Evolutionary conservation across 1,284 basidiomycete genomes (phyloP).

Genomic region (Quambalaria eucalypti): DNA sequence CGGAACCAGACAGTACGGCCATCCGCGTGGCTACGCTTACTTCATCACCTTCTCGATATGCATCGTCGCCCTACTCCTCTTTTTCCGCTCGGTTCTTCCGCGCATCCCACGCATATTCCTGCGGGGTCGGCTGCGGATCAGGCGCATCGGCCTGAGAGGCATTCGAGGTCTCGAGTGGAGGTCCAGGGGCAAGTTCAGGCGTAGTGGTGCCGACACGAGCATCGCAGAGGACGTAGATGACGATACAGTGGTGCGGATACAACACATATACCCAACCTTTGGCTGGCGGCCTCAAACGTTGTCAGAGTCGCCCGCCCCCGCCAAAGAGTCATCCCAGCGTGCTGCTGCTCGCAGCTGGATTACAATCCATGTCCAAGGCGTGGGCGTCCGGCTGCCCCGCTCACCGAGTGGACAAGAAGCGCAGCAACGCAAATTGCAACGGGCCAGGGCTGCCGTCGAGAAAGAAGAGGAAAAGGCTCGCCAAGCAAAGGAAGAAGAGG

Average conservation of each 20-base stretch:
- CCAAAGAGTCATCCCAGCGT: not conserved
- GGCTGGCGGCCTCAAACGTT: constrained; percentile 5
- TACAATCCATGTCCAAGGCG: constrained; percentile 30
- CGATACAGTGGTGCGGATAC: constrained; percentile 21
- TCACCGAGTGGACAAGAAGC: constrained; percentile 2
- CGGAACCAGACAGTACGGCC: too few relatives aligned
- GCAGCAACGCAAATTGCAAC: not conserved
- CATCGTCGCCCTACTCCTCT: constrained; percentile 17
- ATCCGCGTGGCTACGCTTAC: too few relatives aligned
- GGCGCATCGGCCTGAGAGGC: constrained; percentile 25
- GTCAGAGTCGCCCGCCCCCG: too few relatives aligned
- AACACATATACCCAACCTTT: constrained; percentile 21
- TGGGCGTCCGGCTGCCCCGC: constrained; percentile 23
- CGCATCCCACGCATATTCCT: constrained; percentile 29
- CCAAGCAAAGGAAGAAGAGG: constrained; percentile 4
- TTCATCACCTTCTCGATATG: constrained; percentile 12
- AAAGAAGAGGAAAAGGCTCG: constrained; percentile 1
- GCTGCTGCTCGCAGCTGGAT: constrained; percentile 6
- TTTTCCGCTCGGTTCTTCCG: constrained; percentile 32
- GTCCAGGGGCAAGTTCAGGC: constrained; percentile 14
- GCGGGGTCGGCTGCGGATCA: constrained; percentile 27
- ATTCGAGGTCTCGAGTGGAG: constrained; percentile 34
- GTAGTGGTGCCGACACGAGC: too few relatives aligned
- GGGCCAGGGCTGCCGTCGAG: not conserved
- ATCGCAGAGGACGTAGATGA: constrained; percentile 1